Conservation (phyloP, 768 basidiomycete species). For the Paxillus involutus region DNA sequence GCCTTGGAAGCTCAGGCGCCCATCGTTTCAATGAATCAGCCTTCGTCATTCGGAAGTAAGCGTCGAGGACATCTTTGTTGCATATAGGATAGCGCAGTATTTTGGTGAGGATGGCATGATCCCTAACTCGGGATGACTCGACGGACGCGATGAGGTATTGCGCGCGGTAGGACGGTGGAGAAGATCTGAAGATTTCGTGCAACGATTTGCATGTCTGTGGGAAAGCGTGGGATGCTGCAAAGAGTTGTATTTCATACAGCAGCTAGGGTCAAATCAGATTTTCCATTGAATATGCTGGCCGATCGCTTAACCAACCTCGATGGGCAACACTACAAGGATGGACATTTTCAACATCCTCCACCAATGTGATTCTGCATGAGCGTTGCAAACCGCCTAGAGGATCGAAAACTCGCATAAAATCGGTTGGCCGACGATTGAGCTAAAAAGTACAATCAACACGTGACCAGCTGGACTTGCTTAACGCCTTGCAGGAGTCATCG, state of each 20-base stretch:
- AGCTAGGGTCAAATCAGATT: conserved; percentile 40
- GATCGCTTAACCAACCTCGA: conserved; percentile 30
- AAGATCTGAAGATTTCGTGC: conserved; percentile 49
- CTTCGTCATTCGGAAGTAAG: conserved; percentile 38
- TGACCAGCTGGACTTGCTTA: too few relatives aligned
- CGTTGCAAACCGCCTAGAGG: too few relatives aligned
- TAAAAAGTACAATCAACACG: too few relatives aligned
- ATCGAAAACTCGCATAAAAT: too few relatives aligned
- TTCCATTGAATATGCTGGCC: background rate
- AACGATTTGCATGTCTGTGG: conserved; percentile 59
- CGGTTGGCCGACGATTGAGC: too few relatives aligned
- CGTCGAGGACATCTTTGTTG: conserved; percentile 40
- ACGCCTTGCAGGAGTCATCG: too few relatives aligned
- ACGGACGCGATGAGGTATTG: conserved; percentile 55
- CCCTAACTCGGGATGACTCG: conserved; percentile 16
- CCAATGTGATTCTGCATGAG: too few relatives aligned
- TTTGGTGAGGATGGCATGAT: conserved; percentile 36
- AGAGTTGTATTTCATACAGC: conserved; percentile 74
- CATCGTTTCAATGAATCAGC: background rate
- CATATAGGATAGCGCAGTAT: conserved; percentile 47
- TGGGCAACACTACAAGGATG: conserved; percentile 30
- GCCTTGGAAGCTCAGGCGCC: conserved; percentile 56
- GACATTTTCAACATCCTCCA: conserved; percentile 5
- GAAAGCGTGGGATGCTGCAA: conserved; percentile 61
- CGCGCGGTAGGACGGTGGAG: conserved; percentile 61